phyloP scores from a whole-genome alignment of 2,329 filamentous ascomycete species.

The Aspergillus novoparasiticus region DNA sequence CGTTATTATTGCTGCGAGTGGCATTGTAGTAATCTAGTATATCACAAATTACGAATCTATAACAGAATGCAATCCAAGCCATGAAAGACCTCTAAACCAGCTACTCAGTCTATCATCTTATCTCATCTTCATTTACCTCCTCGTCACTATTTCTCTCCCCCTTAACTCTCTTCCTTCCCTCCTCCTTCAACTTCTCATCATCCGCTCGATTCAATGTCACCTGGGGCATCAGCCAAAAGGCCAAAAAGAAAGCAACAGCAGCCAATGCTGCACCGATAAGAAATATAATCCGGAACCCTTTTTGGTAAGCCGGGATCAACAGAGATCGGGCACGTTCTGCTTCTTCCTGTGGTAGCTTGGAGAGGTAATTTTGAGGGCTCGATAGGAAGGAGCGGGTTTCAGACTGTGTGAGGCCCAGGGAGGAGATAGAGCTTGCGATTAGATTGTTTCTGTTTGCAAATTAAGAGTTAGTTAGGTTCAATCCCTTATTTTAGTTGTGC shows the following conservation, averaged over 20 bases:
- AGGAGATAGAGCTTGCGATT: conserved; percentile 27
- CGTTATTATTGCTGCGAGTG: no score
- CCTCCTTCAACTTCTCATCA: conserved; percentile 34
- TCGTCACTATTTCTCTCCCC: conserved; percentile 21
- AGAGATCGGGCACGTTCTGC: conserved; percentile 29
- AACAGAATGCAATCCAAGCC: not conserved
- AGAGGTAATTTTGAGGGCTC: conserved; percentile 34
- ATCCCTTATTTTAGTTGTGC: not conserved
- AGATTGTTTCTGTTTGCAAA: conserved; percentile 32
- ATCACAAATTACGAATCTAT: not conserved
- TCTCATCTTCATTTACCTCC: not conserved
- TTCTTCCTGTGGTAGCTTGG: conserved; percentile 26
- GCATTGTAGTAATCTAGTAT: no score
- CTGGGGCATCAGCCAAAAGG: conserved; percentile 42
- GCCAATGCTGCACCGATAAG: conserved; percentile 41
- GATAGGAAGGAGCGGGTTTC: conserved; percentile 31
- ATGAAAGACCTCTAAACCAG: not conserved
- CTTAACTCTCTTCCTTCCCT: conserved; percentile 26
- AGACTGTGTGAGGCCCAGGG: conserved; percentile 24
- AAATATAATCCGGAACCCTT: conserved; percentile 46
- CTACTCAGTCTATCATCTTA: not conserved
- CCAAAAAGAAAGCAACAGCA: conserved; percentile 37
- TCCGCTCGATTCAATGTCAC: conserved; percentile 30
- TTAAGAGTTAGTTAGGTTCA: not conserved
- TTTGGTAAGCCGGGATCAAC: conserved; percentile 39